phyloP scores from a whole-genome alignment of 2,329 filamentous ascomycete species.

The Fusarium guadeloupense region DNA sequence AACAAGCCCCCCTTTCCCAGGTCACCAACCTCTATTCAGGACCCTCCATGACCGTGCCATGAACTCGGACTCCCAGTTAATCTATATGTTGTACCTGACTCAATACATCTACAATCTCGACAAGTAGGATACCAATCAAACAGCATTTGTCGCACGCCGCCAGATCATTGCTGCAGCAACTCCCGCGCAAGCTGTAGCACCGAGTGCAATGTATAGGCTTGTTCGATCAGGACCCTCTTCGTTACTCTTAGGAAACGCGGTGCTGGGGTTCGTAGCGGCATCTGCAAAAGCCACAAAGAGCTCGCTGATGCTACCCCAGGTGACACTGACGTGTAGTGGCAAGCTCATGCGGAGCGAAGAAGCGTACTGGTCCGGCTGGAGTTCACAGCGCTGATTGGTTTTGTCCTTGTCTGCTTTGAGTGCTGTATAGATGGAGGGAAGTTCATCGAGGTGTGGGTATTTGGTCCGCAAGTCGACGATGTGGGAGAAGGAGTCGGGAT shows the following conservation, averaged over 20 bases:
- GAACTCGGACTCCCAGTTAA: background rate
- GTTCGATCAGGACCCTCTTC: constrained; percentile 87
- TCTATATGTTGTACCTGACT: background rate
- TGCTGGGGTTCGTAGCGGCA: constrained; percentile 87
- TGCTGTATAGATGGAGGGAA: constrained; percentile 91
- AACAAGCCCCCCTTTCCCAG: background rate
- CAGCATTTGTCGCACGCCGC: constrained; percentile 64
- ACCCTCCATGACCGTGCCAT: background rate
- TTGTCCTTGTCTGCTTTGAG: constrained; percentile 96
- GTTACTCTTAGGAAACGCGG: constrained; percentile 87
- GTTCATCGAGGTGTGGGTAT: constrained; percentile 84
- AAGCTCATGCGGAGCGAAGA: constrained; percentile 85
- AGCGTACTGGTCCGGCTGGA: constrained; percentile 93
- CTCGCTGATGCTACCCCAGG: constrained; percentile 93
- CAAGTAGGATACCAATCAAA: constrained; percentile 33
- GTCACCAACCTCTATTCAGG: background rate
- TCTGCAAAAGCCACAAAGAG: constrained; percentile 93
- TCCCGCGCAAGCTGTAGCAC: constrained; percentile 73
- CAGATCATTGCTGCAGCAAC: constrained; percentile 73
- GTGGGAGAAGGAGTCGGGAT: constrained; percentile 94
- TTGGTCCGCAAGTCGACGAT: constrained; percentile 82
- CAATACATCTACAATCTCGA: background rate
- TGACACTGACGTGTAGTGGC: constrained; percentile 92
- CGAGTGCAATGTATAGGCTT: constrained; percentile 84
- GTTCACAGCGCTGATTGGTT: constrained; percentile 91